Evolutionary conservation across 768 basidiomycete species (phyloP).

Genomic region (Leucocoprinus leucothites): DNA sequence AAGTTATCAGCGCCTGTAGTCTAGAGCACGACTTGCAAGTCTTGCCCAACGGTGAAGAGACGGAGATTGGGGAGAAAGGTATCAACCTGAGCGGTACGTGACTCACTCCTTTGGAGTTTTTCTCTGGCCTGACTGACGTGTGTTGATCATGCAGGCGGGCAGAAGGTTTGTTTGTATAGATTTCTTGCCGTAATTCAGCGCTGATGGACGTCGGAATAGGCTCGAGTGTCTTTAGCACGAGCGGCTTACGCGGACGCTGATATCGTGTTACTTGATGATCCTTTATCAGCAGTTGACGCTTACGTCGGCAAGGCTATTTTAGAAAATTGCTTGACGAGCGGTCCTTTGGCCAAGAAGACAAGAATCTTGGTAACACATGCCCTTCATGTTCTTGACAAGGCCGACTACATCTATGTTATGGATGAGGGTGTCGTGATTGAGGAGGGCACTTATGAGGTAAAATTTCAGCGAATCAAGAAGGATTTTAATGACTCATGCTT

Average conservation of each 20-base stretch:
- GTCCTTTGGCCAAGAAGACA: constrained; percentile 52
- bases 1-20: constrained; percentile 62
- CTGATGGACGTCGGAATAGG: constrained; percentile 31
- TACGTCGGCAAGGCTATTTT: constrained; percentile 68
- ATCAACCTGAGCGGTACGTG: constrained; percentile 60
- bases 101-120: not conserved
- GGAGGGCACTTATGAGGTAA: constrained; percentile 56
- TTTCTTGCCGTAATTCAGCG: not conserved
- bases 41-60: constrained; percentile 65
- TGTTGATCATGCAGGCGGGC: constrained; percentile 24
- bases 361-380: constrained; percentile 62
- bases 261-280: constrained; percentile 79
- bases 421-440: constrained; percentile 57
- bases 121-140: not conserved
- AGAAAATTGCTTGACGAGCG: constrained; percentile 54
- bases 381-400: constrained; percentile 53
- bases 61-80: constrained; percentile 78
- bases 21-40: constrained; percentile 70
- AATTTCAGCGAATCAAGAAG: not conserved
- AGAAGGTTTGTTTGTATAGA: constrained; percentile 25
- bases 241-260: constrained; percentile 74
- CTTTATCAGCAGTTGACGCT: constrained; percentile 76
- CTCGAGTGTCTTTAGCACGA: constrained; percentile 73
- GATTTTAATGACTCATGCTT: not conserved
- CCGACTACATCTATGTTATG: constrained; percentile 64